Base-by-base conservation (phyloP, 2,329 filamentous ascomycete species). In the Atkinsonella texensis region DNA sequence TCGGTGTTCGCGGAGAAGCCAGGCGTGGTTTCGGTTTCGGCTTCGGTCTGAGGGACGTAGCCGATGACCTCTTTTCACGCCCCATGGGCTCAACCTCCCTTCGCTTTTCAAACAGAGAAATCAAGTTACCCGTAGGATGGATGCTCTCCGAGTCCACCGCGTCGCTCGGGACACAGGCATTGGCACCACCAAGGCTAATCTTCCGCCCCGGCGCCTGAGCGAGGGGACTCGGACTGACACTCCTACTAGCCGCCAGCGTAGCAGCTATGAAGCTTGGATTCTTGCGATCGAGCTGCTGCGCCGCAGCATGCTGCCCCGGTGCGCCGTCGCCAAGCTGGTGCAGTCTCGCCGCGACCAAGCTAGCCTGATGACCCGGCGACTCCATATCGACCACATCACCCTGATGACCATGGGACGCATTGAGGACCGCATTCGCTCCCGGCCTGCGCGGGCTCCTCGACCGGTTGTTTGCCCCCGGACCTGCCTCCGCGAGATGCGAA, bases 61-160 rank as follows among this genome's bases (percentile, higher is more conserved):
- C 45, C 32, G 45, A 20, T 3, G n/a, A 4, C 17, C 4, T 17
- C 31, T 28, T 43, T 9, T 44, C 18, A 15, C 13, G n/a, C 1
- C 70, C 71, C 6, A 64, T 59, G 3, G 20, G 65, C 44, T 68
- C 65, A n/a, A 57, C 58, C 15, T 55, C 57, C 48, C 52, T 56
- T 42, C 69, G 73, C 55, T 74, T 70, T 65, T 89, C 85, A 57
- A 88, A 88, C 68, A 87, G 74, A 40, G 77, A 77, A 50, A 88
- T 83, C 18, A 88, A 70, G 4, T 81, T 77, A 3, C 73, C 79
- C 0, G 84, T 83, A 0, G 84, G 74, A 23, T 77, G 70, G 48
- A 85, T 82, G 6, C 80, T 70, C 1, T 72, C 74, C 10, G 77
- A 76, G 61, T 86, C 63, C 35, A 68, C 62, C 48, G 61, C 58